Conservation (phyloP, 1,139 yeast species). For the Hanseniaspora gamundiae region DNA sequence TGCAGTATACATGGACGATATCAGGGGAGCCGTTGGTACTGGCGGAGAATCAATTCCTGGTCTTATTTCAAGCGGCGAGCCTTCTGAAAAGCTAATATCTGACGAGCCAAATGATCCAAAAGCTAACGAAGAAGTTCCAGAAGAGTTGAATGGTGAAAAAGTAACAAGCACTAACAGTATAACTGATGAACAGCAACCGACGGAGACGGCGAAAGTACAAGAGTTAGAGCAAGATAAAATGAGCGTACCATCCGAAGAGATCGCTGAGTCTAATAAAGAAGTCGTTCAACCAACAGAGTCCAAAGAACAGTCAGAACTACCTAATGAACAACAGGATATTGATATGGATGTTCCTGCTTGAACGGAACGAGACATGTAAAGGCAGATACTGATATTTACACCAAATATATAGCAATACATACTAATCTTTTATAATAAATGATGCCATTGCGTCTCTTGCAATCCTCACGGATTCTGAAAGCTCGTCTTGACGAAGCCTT, state of each 20-base stretch:
- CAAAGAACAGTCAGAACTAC: neutral
- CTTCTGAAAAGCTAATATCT: constrained; percentile 7
- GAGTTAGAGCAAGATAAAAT: neutral
- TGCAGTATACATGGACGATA: constrained; percentile 41
- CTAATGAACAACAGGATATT: constrained; percentile 16
- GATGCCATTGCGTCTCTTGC: constrained; percentile 51
- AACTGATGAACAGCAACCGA: no score
- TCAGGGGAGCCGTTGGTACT: constrained; percentile 51
- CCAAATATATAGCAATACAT: no score
- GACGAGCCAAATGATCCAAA: constrained; percentile 2
- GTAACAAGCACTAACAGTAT: no score
- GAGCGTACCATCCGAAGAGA: neutral
- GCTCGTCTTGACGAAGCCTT: constrained; percentile 28
- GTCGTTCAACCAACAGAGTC: neutral
- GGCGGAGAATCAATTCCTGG: constrained; percentile 40
- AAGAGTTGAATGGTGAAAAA: constrained; percentile 11
- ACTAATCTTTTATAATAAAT: constrained; percentile 30
- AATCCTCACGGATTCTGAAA: constrained; percentile 32
- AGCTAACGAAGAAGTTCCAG: constrained; percentile 9
- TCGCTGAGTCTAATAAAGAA: neutral
- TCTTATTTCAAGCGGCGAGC: constrained; percentile 26
- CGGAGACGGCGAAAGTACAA: constrained; percentile 5
- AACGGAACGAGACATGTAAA: no score
- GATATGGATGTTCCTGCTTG: constrained; percentile 14
- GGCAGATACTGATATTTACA: no score